Conservation (phyloP, 2,329 filamentous ascomycete genomes). For the Cercospora sp. region DNA sequence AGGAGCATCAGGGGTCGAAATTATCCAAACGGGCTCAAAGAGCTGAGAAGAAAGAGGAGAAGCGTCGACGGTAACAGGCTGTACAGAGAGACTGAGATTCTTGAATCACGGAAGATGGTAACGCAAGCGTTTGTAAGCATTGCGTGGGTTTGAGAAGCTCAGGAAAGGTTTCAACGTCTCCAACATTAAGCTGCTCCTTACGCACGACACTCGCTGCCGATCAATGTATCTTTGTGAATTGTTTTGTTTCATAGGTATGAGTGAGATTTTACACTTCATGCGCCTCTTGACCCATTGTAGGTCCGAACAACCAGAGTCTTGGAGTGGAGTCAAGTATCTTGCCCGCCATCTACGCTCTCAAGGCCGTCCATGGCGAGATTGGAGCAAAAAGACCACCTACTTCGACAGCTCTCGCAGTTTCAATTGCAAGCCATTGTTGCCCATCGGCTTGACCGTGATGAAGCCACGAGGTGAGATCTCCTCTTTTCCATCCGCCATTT, state of each 20-base stretch:
- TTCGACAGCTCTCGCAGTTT: conserved; percentile 2
- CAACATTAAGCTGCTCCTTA: too few species aligned
- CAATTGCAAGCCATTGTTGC: conserved; percentile 22
- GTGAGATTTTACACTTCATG: too few species aligned
- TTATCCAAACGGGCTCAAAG: background rate
- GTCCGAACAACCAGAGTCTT: too few species aligned
- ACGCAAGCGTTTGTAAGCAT: background rate
- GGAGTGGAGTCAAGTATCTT: background rate
- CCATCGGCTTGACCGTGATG: conserved; percentile 27
- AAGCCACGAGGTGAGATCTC: conserved; percentile 24
- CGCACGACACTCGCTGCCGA: too few species aligned
- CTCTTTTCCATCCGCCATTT: conserved; percentile 26
- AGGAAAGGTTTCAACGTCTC: too few species aligned
- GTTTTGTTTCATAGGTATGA: too few species aligned
- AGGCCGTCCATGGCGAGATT: background rate
- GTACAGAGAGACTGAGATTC: background rate
- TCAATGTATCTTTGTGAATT: too few species aligned
- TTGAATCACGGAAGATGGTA: background rate
- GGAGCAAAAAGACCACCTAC: background rate
- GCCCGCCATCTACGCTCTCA: background rate
- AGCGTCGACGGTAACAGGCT: background rate
- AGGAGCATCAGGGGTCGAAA: background rate
- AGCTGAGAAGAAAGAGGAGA: background rate
- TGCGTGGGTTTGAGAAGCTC: background rate
- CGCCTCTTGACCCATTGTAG: too few species aligned